phyloP scores from a whole-genome alignment of 352 stramenopile genomes.

The Globisporangium paroecandrum region DNA sequence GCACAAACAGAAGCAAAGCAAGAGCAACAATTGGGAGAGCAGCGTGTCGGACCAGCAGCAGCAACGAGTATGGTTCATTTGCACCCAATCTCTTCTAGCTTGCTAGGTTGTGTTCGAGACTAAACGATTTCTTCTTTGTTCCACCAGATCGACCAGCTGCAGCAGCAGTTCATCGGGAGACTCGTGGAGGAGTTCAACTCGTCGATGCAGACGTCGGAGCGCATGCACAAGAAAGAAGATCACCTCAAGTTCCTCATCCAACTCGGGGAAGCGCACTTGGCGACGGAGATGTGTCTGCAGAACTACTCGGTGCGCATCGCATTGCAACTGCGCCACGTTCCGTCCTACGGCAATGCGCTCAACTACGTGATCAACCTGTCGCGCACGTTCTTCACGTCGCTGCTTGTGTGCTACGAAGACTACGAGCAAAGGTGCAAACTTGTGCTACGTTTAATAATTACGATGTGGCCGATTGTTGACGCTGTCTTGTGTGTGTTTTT shows the following conservation, averaged over 20 bases:
- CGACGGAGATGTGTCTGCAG: conserved; percentile 78
- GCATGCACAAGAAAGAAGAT: conserved; percentile 82
- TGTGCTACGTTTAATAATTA: neutral
- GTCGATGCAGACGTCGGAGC: conserved; percentile 72
- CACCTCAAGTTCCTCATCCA: conserved; percentile 74
- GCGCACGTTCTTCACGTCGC: conserved; percentile 80
- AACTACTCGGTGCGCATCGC: conserved; percentile 81
- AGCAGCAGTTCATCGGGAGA: conserved; percentile 49
- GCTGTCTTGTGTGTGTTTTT: neutral
- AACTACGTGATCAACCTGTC: conserved; percentile 85
- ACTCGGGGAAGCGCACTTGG: conserved; percentile 57
- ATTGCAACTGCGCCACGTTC: conserved; percentile 68
- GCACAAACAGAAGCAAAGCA: conserved; percentile 32
- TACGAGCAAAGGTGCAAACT: conserved; percentile 56
- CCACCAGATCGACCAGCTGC: conserved; percentile 43
- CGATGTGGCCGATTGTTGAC: neutral
- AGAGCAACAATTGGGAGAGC: conserved; percentile 34
- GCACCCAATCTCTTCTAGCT: no score
- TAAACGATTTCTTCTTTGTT: neutral
- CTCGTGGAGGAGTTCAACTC: conserved; percentile 75
- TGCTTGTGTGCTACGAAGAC: conserved; percentile 82
- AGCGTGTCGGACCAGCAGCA: conserved; percentile 41
- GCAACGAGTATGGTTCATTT: conserved; percentile 28
- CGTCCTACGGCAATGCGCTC: conserved; percentile 65
- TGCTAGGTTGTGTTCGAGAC: neutral